Percentiles rank a stretch among this genome's conserved stretches.
phyloP scores from a whole-genome alignment of 2,329 filamentous ascomycete species.

The Colletotrichum neosansevieriae region DNA sequence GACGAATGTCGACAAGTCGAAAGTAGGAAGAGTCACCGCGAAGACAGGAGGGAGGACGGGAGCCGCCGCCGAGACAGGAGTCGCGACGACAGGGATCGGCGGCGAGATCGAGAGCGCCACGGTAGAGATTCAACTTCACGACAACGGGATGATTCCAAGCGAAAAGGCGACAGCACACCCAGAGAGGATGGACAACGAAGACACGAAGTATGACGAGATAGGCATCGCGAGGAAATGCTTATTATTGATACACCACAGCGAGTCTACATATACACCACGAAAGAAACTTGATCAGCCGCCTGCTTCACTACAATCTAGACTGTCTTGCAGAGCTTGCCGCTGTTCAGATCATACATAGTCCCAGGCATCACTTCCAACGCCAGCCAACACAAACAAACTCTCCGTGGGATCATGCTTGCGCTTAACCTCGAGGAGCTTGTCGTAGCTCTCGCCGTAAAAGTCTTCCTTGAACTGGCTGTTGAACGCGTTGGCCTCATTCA shows the following conservation, averaged over 20 bases:
- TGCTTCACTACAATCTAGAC: not conserved
- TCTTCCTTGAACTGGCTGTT: slow-evolving; percentile 47
- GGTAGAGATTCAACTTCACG: slow-evolving; percentile 4
- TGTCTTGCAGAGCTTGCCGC: slow-evolving; percentile 30
- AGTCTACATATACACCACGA: not conserved
- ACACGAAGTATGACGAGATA: not conserved
- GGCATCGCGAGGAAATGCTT: not conserved
- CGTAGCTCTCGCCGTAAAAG: slow-evolving; percentile 48
- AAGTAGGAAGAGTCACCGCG: not conserved
- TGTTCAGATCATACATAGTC: slow-evolving; percentile 33
- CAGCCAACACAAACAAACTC: not conserved
- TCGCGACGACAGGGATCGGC: not conserved
- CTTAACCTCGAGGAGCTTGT: slow-evolving; percentile 46
- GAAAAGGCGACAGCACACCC: not conserved
- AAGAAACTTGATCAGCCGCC: not conserved
- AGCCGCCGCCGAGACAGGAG: not conserved
- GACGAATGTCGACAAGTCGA: not conserved
- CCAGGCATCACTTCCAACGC: slow-evolving; percentile 42
- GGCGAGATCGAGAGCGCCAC: not conserved
- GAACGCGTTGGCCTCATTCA: slow-evolving; percentile 49
- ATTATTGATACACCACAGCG: not conserved
- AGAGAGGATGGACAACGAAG: not conserved
- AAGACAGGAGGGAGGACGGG: not conserved
- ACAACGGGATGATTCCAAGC: not conserved
- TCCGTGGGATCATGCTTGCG: slow-evolving; percentile 47